Evolutionary conservation across 768 basidiomycete genomes (phyloP), one percentile per base, ranked within the genome.

Genomic region (Leccinum olivaceopallidum): DNA sequence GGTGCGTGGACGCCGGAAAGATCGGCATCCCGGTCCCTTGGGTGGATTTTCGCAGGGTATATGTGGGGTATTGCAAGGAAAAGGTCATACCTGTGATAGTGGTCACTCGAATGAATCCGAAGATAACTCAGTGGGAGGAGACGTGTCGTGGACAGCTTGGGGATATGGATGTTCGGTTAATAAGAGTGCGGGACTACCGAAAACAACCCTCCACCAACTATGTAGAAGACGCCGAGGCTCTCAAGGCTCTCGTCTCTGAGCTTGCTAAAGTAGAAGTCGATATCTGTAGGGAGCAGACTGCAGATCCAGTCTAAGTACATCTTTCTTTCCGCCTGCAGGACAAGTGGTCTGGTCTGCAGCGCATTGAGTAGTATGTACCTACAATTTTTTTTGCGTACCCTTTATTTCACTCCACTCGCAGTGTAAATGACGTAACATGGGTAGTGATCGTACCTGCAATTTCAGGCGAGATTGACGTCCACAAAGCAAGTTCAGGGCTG

Each of bases 1-100:
- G 69, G 69, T 71, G 69, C 53, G 65, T 72, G 18, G 44, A 63
- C 20, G 69, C 70, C 56, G 14, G 60, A 30, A 69, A 70, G 28
- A 28, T 72, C 32, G 62, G 53, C 1, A 56, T 62, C 4, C 10
- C 32, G 2, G 18, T 24, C 6, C 70, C 65, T 3, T 70, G 70
- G 68, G 37, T 63, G 6, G 62, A 57, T 22, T 70, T 70, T 44
- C 61, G 44, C 34, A 71, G 55, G 58, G 65, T 70, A 20, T 72
- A 70, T 18, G 54, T 63, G 61, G 68, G 67, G 1, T 71, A 68
- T 28, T 71, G 68, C 56, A 63, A 55, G 5, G 61, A 16, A 57
- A 68, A 47, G 30, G 71, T 64, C 22, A 48, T 56, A 51, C 71
- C 69, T 2, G 61, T 58, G 39, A 42, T 71, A 20, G 70, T 66